Conservation (phyloP, 2,329 filamentous ascomycete genomes). For the Endoconidiophora laricicola region DNA sequence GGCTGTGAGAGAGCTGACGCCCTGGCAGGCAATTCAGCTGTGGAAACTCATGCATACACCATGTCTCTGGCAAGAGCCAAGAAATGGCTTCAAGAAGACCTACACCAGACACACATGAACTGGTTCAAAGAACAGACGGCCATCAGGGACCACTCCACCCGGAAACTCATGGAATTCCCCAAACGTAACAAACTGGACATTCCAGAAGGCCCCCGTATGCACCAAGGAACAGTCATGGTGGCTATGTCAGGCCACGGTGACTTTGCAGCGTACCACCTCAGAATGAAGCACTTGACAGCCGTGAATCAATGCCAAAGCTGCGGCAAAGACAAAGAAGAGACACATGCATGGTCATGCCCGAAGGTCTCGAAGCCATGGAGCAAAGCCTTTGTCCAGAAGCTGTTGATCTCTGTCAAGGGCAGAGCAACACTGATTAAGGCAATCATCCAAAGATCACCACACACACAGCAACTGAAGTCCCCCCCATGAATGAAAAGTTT, state of each 20-base stretch:
- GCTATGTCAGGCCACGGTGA: neutral
- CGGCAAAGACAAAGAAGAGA: too few species aligned
- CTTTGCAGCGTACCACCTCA: neutral
- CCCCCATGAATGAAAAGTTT: too few species aligned
- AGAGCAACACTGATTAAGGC: too few species aligned
- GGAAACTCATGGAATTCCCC: neutral
- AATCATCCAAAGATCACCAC: too few species aligned
- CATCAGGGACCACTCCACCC: neutral
- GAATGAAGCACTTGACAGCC: neutral
- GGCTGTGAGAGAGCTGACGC: neutral
- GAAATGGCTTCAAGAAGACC: neutral
- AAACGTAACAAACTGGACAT: neutral
- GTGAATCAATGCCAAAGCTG: neutral
- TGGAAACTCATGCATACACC: neutral
- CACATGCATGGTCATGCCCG: too few species aligned
- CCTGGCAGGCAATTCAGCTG: neutral
- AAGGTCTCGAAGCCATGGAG: too few species aligned
- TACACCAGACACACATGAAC: neutral
- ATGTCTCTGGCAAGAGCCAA: neutral
- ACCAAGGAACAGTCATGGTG: neutral
- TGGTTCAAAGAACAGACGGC: neutral
- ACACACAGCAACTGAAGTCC: too few species aligned
- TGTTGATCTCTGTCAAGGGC: too few species aligned
- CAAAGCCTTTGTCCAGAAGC: too few species aligned
- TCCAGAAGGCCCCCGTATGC: too few species aligned